Evolutionary conservation across 805 yeast genomes (phyloP).

Genomic region (Candida sanyiensis): DNA sequence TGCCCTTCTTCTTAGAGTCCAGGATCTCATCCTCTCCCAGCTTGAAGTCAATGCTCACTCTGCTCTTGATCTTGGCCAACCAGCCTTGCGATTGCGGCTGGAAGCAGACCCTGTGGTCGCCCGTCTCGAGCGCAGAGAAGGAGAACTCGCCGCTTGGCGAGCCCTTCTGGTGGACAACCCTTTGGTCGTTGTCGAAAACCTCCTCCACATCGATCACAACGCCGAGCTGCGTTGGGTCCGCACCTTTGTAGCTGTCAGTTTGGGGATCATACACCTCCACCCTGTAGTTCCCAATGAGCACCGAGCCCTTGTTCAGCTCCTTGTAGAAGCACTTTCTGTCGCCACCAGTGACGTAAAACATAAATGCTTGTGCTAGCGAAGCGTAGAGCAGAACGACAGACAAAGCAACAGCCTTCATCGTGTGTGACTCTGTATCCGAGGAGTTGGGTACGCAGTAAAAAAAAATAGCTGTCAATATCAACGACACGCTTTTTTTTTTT

Average conservation of each 20-base stretch:
- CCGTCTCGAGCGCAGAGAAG: slow-evolving; percentile 79
- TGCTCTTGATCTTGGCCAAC: slow-evolving; percentile 39
- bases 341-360: slow-evolving; percentile 47
- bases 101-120: slow-evolving; percentile 82
- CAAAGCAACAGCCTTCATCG: slow-evolving; percentile 1
- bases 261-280: slow-evolving; percentile 40
- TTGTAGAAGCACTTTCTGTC: slow-evolving; percentile 51
- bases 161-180: slow-evolving; percentile 65
- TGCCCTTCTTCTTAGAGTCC: slow-evolving; percentile 56
- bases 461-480: no score
- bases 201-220: slow-evolving; percentile 49
- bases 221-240: slow-evolving; percentile 32
- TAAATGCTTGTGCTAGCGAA: slow-evolving; percentile 33
- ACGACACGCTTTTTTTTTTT: slow-evolving; percentile 4
- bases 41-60: slow-evolving; percentile 72
- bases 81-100: slow-evolving; percentile 43
- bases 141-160: slow-evolving; percentile 63
- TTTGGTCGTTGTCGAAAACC: slow-evolving; percentile 77
- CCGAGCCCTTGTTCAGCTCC: slow-evolving; percentile 45
- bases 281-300: slow-evolving; percentile 44
- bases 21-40: slow-evolving; percentile 57
- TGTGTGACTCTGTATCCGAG: neutral
- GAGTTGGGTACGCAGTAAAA: no score
- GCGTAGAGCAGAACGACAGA: slow-evolving; percentile 15
- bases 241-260: slow-evolving; percentile 29